Percentiles rank a stretch among this genome's conserved stretches.
These are phyloP conservation scores for Rubroshorea leprosula DNA, from an alignment of 345 rosid genomes.

Conservation along the genomic window DNA sequence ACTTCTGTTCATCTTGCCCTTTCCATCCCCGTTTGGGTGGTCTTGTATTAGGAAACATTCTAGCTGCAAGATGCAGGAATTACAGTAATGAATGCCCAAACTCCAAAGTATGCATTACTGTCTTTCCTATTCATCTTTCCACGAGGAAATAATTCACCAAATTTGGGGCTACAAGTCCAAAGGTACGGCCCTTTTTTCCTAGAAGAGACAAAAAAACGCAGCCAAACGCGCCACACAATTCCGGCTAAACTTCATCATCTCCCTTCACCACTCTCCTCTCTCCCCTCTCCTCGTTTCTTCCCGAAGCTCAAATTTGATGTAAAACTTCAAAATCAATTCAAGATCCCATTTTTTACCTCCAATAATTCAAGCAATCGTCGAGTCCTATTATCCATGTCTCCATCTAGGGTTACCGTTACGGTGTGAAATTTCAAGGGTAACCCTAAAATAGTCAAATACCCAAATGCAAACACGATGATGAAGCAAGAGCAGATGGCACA, in stretches of 20 bases:
- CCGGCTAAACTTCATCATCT: too few relatives aligned
- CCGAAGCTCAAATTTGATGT: background rate
- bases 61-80: too few relatives aligned
- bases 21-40: background rate
- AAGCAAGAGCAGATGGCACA: constrained; percentile 22
- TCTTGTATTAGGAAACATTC: too few relatives aligned
- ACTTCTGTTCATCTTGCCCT: too few relatives aligned
- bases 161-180: background rate
- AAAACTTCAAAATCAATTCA: background rate
- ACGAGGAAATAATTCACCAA: too few relatives aligned
- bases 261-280: background rate
- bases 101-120: too few relatives aligned
- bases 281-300: background rate
- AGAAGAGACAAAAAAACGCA: background rate
- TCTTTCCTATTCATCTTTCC: too few relatives aligned
- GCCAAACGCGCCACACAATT: background rate
- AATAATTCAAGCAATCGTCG: background rate
- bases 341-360: background rate
- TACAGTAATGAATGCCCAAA: too few relatives aligned
- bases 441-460: background rate
- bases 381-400: background rate
- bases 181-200: background rate
- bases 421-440: background rate
- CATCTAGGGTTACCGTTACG: background rate
- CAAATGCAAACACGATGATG: constrained; percentile 15